A percentile compares a stretch with the other conserved stretches of the same genome.
Evolutionary conservation across 169 alveolate species (phyloP).

Genomic region (Pseudocohnilembus persalinus): DNA sequence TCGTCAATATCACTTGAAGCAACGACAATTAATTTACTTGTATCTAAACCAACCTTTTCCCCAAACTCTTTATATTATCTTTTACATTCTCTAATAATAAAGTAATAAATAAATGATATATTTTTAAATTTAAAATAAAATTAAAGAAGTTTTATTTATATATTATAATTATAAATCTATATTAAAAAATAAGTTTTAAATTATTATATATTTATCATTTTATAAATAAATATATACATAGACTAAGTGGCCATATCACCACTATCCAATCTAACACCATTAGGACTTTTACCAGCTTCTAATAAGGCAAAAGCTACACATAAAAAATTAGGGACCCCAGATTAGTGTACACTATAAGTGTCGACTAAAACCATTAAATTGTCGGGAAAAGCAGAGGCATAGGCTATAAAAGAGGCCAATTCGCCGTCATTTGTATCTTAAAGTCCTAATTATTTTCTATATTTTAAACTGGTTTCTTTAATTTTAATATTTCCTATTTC

Average conservation of each 20-base stretch:
- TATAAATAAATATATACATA: slow-evolving; percentile 10
- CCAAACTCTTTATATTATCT: slow-evolving; percentile 56
- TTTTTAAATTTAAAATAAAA: background rate
- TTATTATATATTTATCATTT: too few relatives aligned
- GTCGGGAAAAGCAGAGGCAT: slow-evolving; percentile 81
- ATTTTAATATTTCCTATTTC: slow-evolving; percentile 57
- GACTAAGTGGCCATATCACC: slow-evolving; percentile 88
- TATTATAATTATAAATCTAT: too few relatives aligned
- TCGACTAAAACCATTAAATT: slow-evolving; percentile 79
- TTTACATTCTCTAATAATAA: slow-evolving; percentile 48
- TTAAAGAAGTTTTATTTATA: too few relatives aligned
- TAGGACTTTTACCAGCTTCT: slow-evolving; percentile 69
- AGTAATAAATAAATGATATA: background rate
- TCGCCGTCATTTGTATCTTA: slow-evolving; percentile 71
- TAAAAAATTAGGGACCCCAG: slow-evolving; percentile 88
- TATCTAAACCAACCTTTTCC: slow-evolving; percentile 45
- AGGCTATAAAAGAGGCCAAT: slow-evolving; percentile 84
- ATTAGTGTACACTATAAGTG: slow-evolving; percentile 76
- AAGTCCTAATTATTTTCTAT: slow-evolving; percentile 49
- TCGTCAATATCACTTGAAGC: slow-evolving; percentile 90
- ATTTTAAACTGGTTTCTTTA: slow-evolving; percentile 43
- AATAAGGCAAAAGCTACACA: slow-evolving; percentile 81
- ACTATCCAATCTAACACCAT: slow-evolving; percentile 90
- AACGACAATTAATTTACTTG: slow-evolving; percentile 50
- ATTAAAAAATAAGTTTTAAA: too few relatives aligned